Evolutionary conservation across 108 stramenopile genomes (phyloP).

Genomic region (Pseudonitzschia multiseries): DNA sequence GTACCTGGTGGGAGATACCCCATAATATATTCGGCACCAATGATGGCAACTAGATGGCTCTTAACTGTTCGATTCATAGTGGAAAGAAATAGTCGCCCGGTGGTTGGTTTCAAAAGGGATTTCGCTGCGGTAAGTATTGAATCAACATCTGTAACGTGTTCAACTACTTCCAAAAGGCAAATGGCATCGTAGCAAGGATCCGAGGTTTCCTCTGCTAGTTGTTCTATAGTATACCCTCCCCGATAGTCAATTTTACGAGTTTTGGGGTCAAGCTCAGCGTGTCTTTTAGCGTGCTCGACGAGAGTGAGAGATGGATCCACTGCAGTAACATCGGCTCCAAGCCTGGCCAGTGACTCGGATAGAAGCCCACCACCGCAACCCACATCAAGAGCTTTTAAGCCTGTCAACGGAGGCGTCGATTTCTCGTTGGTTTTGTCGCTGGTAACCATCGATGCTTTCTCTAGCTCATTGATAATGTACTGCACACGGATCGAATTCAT

Average conservation of each 20-base stretch:
- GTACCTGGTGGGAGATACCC: slow-evolving; percentile 89
- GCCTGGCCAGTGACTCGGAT: slow-evolving; percentile 79
- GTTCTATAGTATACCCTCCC: slow-evolving; percentile 67
- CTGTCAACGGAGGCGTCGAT: neutral
- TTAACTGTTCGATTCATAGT: slow-evolving; percentile 91
- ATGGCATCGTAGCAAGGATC: slow-evolving; percentile 70
- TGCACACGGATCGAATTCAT: slow-evolving; percentile 81
- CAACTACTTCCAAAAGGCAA: slow-evolving; percentile 91
- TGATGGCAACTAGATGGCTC: slow-evolving; percentile 78
- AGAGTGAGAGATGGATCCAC: slow-evolving; percentile 77
- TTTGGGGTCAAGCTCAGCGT: slow-evolving; percentile 46
- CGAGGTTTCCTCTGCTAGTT: slow-evolving; percentile 46
- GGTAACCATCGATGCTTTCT: neutral
- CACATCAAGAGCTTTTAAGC: slow-evolving; percentile 9
- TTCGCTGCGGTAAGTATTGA: slow-evolving; percentile 62
- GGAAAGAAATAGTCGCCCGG: slow-evolving; percentile 85
- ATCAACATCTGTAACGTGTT: slow-evolving; percentile 81
- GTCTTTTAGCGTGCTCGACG: slow-evolving; percentile 59
- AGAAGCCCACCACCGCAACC: slow-evolving; percentile 93
- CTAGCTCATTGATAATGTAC: slow-evolving; percentile 40
- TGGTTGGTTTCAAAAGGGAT: slow-evolving; percentile 64
- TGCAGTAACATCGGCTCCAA: slow-evolving; percentile 82
- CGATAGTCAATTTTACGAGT: slow-evolving; percentile 55
- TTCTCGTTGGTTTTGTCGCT: slow-evolving; percentile 5
- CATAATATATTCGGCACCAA: slow-evolving; percentile 90